A percentile compares a stretch with the other conserved stretches of the same genome.
phyloP scores from a whole-genome alignment of 2,329 filamentous ascomycete species.

The Parasarocladium wereldwijsianum region DNA sequence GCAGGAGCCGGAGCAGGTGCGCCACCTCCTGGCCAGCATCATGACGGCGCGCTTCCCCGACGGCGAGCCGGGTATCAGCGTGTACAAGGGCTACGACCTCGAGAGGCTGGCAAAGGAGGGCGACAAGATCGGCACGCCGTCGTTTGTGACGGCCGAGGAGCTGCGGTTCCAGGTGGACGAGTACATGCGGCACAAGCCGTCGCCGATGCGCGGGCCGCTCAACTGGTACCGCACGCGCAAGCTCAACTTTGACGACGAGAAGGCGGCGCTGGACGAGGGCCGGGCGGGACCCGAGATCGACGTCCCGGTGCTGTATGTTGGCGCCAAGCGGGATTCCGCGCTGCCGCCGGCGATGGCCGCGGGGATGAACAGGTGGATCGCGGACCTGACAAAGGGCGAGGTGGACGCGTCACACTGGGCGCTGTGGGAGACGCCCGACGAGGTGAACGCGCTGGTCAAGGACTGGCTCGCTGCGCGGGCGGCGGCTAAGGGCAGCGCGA shows the following conservation, averaged over 20 bases:
- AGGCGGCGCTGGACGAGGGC: conserved; percentile 34
- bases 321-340: conserved; percentile 55
- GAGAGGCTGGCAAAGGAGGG: conserved; percentile 44
- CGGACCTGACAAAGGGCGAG: conserved; percentile 47
- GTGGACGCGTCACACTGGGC: conserved; percentile 72
- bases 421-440: conserved; percentile 54
- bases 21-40: conserved; percentile 54
- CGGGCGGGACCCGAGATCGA: conserved; percentile 28
- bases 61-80: conserved; percentile 37
- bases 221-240: conserved; percentile 76
- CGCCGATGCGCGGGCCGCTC: conserved; percentile 60
- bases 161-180: conserved; percentile 63
- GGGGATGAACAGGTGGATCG: conserved; percentile 56
- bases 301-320: conserved; percentile 60
- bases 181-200: conserved; percentile 40
- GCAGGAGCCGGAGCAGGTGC: conserved; percentile 44
- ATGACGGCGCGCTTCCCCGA: conserved; percentile 51
- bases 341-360: conserved; percentile 56
- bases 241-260: conserved; percentile 67
- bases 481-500: too few species aligned
- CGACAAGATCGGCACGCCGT: conserved; percentile 36
- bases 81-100: conserved; percentile 45
- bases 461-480: conserved; percentile 43
- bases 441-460: conserved; percentile 54
- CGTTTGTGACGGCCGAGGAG: conserved; percentile 52